Evolutionary conservation across 768 basidiomycete genomes (phyloP).

Genomic region (Amyloporia xantha): DNA sequence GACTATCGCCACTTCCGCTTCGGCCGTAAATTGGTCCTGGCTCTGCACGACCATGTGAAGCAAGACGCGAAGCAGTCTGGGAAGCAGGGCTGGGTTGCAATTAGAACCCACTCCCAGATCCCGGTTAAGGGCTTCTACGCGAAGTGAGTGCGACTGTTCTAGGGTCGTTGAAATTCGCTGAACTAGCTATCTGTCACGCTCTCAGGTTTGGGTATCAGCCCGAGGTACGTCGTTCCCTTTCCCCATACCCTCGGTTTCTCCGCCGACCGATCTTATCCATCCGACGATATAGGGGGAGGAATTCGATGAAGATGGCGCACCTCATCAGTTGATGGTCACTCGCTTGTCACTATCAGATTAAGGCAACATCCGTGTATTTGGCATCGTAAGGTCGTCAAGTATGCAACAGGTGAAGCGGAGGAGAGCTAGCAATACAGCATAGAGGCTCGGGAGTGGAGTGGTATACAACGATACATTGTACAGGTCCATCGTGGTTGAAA

Average conservation of each 20-base stretch:
- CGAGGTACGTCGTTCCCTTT: constrained; percentile 41
- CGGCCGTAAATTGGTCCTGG: constrained; percentile 59
- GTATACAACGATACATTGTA: constrained; percentile 24
- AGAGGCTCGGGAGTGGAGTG: constrained; percentile 14
- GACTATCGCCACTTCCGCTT: constrained; percentile 57
- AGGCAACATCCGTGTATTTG: constrained; percentile 20
- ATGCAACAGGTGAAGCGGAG: constrained; percentile 10
- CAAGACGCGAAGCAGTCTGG: constrained; percentile 32
- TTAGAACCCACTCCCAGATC: constrained; percentile 68
- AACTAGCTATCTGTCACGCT: neutral
- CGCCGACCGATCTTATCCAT: constrained; percentile 1
- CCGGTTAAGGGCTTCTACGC: constrained; percentile 67
- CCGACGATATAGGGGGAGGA: constrained; percentile 46
- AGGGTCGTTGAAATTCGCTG: neutral
- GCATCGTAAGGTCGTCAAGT: constrained; percentile 24
- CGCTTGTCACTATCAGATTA: constrained; percentile 37
- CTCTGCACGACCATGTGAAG: constrained; percentile 53
- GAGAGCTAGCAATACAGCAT: constrained; percentile 36
- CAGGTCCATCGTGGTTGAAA: constrained; percentile 10
- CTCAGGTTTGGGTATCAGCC: constrained; percentile 61
- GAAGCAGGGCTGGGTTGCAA: constrained; percentile 25
- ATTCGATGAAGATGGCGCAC: constrained; percentile 80
- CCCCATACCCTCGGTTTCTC: neutral
- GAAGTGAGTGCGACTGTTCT: constrained; percentile 43
- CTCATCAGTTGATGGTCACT: constrained; percentile 78